Evolutionary conservation across 768 basidiomycete genomes (phyloP), one percentile per base, ranked within the genome.

Genomic region (Leccinum barrowsii): DNA sequence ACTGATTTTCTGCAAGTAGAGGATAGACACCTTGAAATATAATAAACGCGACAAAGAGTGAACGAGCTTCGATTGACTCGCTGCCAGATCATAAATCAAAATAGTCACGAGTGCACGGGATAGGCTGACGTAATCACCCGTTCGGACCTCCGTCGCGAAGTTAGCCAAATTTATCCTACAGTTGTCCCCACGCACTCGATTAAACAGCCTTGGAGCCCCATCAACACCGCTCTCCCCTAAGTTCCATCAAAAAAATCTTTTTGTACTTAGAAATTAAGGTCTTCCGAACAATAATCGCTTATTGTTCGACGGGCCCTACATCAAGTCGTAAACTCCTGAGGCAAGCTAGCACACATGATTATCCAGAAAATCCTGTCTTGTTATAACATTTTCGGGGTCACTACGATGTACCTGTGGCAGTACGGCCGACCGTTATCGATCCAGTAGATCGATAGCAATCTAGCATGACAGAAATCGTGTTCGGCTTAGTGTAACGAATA

Each of bases 81-180:
- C 26, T 57, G 19, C 60, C 57, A 63, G 50, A 68, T 63, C 71
- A 72, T 72, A 3, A 59, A 61, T 37, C 19, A 34, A 51, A 58
- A 53, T 50, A 54, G 34, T 1, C 21, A 24, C 32, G 42, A 34
- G 50, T 51, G 40, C 34, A 34, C 34, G 34, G 34, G 34, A 34
- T 50, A 44, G 8, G 70, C 68, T 70, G 66, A 70, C 56, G 56
- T 70, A 72, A 70, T 65, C 44, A 8, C 10, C 30, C 1, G 17
- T 19, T 32, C 15, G 40, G 40, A 44, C 37, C 37, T 17, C 37
- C 15, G 13, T 35, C 13, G 35, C 35, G 35, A 35, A 40, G 17
- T 40, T 40, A n/a, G 17, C 37, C 37, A 40, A 40, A n/a, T n/a
- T 8, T 40, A 10, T 42, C n/a, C 40, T 15, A 15, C 17, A 42